Percentiles rank a stretch among this genome's conserved stretches.
phyloP scores from a whole-genome alignment of 768 basidiomycete genomes.

The Cytidiella melzeri region DNA sequence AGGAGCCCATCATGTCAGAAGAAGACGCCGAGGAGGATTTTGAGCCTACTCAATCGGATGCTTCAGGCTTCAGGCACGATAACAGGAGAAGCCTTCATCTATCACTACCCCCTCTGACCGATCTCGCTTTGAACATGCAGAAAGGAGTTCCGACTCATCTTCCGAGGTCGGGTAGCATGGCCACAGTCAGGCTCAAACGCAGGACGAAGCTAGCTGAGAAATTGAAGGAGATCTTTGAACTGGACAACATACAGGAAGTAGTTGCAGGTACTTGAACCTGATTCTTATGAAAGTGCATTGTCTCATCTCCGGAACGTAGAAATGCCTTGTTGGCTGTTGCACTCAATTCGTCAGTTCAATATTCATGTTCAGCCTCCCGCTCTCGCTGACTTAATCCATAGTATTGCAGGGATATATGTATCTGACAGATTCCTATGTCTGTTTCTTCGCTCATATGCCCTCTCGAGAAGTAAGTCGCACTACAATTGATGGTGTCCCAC shows the following conservation, averaged over 20 bases:
- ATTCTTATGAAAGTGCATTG: too few species aligned
- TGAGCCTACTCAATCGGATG: constrained; percentile 34
- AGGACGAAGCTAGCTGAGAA: constrained; percentile 79
- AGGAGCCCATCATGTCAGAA: constrained; percentile 34
- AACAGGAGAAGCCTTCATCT: constrained; percentile 1
- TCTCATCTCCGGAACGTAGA: too few species aligned
- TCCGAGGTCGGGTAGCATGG: constrained; percentile 56
- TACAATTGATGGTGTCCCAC: neutral
- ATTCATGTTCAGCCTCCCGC: constrained; percentile 2
- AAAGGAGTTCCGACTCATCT: constrained; percentile 10
- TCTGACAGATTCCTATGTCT: constrained; percentile 85
- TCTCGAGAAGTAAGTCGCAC: constrained; percentile 61
- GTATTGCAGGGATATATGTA: constrained; percentile 98
- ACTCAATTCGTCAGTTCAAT: constrained; percentile 72
- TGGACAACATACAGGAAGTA: constrained; percentile 79
- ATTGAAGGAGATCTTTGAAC: constrained; percentile 80
- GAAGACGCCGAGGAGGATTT: constrained; percentile 58
- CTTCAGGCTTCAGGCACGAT: constrained; percentile 1
- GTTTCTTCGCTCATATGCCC: constrained; percentile 96
- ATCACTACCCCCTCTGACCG: constrained; percentile 15
- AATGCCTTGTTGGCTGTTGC: constrained; percentile 90
- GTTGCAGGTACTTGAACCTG: constrained; percentile 51
- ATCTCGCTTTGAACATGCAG: constrained; percentile 9
- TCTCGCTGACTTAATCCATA: constrained; percentile 23
- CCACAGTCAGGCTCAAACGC: constrained; percentile 64